Evolutionary conservation across 495 filamentous ascomycete genomes (phyloP), one percentile per base, ranked within the genome.

Genomic region (Aspergillus hancockii): DNA sequence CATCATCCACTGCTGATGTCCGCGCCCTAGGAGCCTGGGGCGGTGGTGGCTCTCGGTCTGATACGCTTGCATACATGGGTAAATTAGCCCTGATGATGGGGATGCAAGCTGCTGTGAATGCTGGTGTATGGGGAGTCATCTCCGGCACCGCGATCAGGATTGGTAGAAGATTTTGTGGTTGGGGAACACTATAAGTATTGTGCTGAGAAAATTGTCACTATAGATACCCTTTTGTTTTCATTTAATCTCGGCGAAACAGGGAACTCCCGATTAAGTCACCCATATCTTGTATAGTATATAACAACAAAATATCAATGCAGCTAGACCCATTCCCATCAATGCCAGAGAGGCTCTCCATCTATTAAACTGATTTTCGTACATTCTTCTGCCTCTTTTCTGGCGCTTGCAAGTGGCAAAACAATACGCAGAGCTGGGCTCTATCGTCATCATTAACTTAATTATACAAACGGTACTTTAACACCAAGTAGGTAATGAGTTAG

Each of bases 41-140:
- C 46, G 77, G 78, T 12, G 72, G 78, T 18, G 63, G 70, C 21
- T 68, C 76, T 8, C 69, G 75, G 65, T 34, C 64, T n/a, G 68
- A 77, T 50, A 65, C 58, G 0, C 21, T 71, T 18, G 71, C 74
- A 8, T 83, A 82, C 54, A 69, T 71, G 52, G 72, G 73, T 6
- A 78, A 79, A 51, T 53, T 83, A 23, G 57, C 70, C 3, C 66
- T 82, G 22, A 75, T 82, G 67, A 67, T 75, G 59, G 79, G 75
- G 8, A 61, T 83, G 54, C 78, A 83, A 49, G 63, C 72, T 58
- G 77, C 72, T 7, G 56, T 81, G 19, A 74, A 77, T 57, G 71
- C 73, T 1, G 71, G 70, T 8, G 67, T 81, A 28, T 81, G 80
- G 77, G 72, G 80, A 8, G 59, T 78, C 36, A 58, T 76, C 18